Evolutionary conservation across 345 rosid genomes (phyloP), one percentile per base, ranked within the genome.

Genomic region (Draba incana): DNA sequence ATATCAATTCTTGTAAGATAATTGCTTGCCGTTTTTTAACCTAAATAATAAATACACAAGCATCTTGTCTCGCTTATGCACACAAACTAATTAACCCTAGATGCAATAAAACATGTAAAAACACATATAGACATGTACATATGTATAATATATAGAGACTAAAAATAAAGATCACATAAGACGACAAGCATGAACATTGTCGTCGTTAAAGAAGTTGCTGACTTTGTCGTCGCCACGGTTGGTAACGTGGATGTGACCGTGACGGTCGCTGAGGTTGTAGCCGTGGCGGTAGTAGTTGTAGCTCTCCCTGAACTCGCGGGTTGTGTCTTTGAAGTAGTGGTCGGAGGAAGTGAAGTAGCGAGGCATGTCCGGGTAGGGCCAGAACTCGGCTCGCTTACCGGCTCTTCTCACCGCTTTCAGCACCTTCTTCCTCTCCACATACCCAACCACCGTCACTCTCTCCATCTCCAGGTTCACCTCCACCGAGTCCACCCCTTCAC

Each of bases 201-300:
- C 97, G 53, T 92, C 97, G 56, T 85, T 92, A 79, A 90, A 92
- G 82, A 92, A 63, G 89, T 92, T 90, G 81, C 98, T 90, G 70
- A 92, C 92, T 68, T 79, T 85, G 81, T 92, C 98, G 38, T 92
- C 97, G 31, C 97, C 97, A 2, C 98, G 87, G 28, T 77, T 84
- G 28, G 85, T 84, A 25, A 83, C 86, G 8, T 83, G 96, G 10
- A 92, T 80, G 62, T 68, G 79, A 50, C 98, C 98, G 53, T 84
- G 97, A 56, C 81, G 78, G 35, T 88, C 87, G 3, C 84, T 82
- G 10, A 84, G 63, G 57, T 90, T 92, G 76, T 92, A 92, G 49
- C 97, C 98, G 27, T 90, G 97, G 47, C 83, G 67, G 68, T 88
- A 88, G 78, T 88, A 90, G 70, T 90, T 90, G 81, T 90, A 92